Conservation (phyloP, 306 rosid species). For the Gillenia trifoliata region DNA sequence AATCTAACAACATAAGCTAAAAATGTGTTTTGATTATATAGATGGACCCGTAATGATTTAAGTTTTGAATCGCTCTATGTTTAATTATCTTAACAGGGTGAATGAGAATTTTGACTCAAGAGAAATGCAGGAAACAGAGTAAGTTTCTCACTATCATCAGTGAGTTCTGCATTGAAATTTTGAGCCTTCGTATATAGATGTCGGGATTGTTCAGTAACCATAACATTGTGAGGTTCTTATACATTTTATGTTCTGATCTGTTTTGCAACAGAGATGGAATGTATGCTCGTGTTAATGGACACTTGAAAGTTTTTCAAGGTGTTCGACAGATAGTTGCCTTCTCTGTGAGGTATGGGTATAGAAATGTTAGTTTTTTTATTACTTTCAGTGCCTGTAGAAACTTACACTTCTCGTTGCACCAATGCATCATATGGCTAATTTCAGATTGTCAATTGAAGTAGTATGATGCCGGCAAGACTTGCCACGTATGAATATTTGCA, state of each 20-base stretch:
- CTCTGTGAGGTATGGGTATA: constrained; percentile 58
- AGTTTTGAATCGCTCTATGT: neutral
- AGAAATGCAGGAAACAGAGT: constrained; percentile 80
- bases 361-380: neutral
- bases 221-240: neutral
- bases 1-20: neutral
- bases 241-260: neutral
- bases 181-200: neutral
- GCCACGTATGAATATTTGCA: neutral
- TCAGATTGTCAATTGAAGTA: neutral
- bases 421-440: neutral
- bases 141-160: constrained; percentile 20
- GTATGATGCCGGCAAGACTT: neutral
- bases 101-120: constrained; percentile 63
- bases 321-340: constrained; percentile 63
- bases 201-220: neutral
- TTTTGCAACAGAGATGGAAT: constrained; percentile 42
- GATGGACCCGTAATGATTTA: neutral
- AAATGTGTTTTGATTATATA: neutral
- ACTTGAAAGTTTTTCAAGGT: constrained; percentile 77
- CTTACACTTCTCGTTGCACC: neutral
- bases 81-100: constrained; percentile 44
- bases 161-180: neutral
- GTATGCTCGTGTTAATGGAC: constrained; percentile 74
- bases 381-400: neutral